phyloP scores from a whole-genome alignment of 345 rosid genomes.

The Arabidopsis arenosa region DNA sequence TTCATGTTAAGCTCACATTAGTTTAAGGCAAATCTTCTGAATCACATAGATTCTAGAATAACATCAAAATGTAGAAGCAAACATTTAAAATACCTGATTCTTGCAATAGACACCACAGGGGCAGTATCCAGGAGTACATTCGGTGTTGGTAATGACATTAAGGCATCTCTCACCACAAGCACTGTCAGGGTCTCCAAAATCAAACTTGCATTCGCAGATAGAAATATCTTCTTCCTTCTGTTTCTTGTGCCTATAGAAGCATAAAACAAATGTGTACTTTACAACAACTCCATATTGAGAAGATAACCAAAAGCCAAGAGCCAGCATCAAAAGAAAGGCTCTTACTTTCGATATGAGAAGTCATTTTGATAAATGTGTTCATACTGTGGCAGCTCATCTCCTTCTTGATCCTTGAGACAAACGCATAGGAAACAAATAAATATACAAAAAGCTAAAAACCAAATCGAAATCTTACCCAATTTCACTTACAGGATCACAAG shows the following conservation, averaged over 20 bases:
- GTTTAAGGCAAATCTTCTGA: background rate
- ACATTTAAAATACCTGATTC: conserved; percentile 65
- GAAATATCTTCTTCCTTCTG: conserved; percentile 96
- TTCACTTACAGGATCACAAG: conserved; percentile 47
- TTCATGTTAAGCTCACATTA: background rate
- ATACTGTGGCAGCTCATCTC: conserved; percentile 56
- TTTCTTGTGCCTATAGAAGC: conserved; percentile 69
- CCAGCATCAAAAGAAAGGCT: background rate
- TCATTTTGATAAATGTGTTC: conserved; percentile 75
- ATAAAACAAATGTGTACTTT: background rate
- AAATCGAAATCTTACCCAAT: conserved; percentile 8
- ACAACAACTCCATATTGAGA: background rate
- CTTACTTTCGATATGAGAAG: conserved; percentile 73
- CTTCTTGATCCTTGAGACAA: conserved; percentile 56
- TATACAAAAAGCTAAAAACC: background rate
- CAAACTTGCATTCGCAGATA: conserved; percentile 76
- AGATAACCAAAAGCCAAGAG: background rate
- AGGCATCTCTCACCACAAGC: conserved; percentile 89
- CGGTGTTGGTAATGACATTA: conserved; percentile 87
- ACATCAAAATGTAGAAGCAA: conserved; percentile 12
- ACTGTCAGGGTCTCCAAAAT: conserved; percentile 70
- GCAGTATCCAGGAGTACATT: conserved; percentile 87
- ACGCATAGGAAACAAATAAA: background rate
- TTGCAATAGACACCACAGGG: conserved; percentile 75
- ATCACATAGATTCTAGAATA: background rate